Conservation (phyloP, 2,329 filamentous ascomycete species). For the Aureobasidium sp. region DNA sequence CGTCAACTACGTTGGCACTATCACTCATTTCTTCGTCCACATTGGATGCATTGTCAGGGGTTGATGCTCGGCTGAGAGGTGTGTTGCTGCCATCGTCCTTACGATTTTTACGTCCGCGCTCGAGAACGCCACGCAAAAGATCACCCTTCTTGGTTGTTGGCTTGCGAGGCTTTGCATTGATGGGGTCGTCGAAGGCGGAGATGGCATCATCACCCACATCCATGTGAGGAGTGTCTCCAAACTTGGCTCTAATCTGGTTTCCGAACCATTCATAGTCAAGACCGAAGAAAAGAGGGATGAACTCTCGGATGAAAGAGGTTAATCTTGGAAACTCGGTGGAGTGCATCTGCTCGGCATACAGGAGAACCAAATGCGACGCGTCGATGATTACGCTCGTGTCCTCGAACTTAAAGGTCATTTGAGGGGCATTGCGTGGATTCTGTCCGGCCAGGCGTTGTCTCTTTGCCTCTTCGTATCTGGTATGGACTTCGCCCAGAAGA, state of each 20-base stretch:
- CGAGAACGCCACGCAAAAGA: constrained; percentile 79
- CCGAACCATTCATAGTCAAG: constrained; percentile 51
- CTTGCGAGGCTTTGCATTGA: constrained; percentile 60
- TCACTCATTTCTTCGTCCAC: constrained; percentile 64
- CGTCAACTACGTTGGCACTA: constrained; percentile 33
- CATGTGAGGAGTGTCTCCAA: constrained; percentile 47
- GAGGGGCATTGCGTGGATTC: constrained; percentile 35
- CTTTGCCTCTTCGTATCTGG: constrained; percentile 84
- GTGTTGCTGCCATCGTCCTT: constrained; percentile 70
- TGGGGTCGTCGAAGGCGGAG: constrained; percentile 61
- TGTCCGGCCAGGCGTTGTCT: constrained; percentile 50
- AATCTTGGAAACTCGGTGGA: constrained; percentile 39
- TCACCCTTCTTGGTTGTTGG: constrained; percentile 64
- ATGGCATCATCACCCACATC: constrained; percentile 67
- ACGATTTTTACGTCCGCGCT: constrained; percentile 62
- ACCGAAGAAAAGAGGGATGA: constrained; percentile 45
- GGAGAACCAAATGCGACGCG: constrained; percentile 39
- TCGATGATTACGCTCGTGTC: constrained; percentile 48
- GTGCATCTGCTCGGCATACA: constrained; percentile 37
- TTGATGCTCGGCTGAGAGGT: constrained; percentile 78
- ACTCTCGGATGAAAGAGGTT: constrained; percentile 43
- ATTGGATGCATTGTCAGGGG: constrained; percentile 72
- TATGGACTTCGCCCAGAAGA: constrained; percentile 82
- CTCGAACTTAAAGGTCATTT: constrained; percentile 68
- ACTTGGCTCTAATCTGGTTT: constrained; percentile 52